Base-by-base conservation (phyloP, 2,329 filamentous ascomycete species). In the Scytalidium sp. region DNA sequence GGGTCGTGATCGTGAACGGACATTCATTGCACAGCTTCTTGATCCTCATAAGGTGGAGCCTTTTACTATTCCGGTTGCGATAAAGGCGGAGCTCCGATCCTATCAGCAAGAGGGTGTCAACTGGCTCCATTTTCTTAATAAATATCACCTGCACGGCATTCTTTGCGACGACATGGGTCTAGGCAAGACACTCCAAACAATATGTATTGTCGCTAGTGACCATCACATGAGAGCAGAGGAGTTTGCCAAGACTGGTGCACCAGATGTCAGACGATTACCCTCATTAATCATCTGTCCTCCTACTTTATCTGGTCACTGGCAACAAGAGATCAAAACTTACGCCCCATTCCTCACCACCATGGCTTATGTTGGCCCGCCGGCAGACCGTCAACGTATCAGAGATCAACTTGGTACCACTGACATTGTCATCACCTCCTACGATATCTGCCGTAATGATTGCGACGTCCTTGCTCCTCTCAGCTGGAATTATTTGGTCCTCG, bases 21-120 rank as follows among this genome's bases (percentile, higher is more conserved):
- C 95, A 41, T 99, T 99, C 65, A 97, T 99, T 66, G 84, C 89
- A 3, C 94, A 99, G 68, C 90, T 99, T 69, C 79, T 99, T 46
- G 94, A 99, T 65, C 88, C 91, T 4, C 96, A 96, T 70, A 99
- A 99, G 70, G 90, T 99, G 20, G 94, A 99, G 67, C 77, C 88
- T 0, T 99, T 97, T 69, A 75, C 87, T 56, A 95, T 99, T 42
- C 94, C 94, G 0, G 94, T 99, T 41, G 88, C 90, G 3, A 99
- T 99, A 75, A 97, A 97, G 69, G 95, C 94, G 0, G 90, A 96
- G 62, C 80, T 99, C 46, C 89, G 94, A 56, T 96, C 92, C 0
- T 99, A 99, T 65, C 95, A 99, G 68, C 94, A 99, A 69, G 94
- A 99, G 47, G 94, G 94, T 66, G 93, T 99, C 64, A 99, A 99